Evolutionary conservation across 1,139 yeast species (phyloP).

Genomic region (Zhuliangozyma blackwelliae): DNA sequence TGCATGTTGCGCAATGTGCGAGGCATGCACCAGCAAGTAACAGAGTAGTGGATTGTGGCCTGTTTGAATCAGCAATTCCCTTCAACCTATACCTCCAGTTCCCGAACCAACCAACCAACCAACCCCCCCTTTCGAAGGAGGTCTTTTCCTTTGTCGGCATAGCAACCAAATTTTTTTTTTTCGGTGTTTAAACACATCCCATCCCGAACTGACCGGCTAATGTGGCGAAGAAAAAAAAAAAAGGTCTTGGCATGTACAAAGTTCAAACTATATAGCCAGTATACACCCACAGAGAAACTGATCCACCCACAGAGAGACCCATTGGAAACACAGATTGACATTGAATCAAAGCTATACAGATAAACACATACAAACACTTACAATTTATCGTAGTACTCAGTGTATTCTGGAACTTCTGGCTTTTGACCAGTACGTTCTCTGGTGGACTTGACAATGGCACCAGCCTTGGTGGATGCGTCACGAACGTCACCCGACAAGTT

Average conservation of each 20-base stretch:
- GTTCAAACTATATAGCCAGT: background rate
- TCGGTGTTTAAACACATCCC: no score
- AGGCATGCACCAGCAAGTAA: no score
- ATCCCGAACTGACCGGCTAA: no score
- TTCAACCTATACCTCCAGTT: no score
- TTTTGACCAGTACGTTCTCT: constrained; percentile 98
- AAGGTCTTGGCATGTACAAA: background rate
- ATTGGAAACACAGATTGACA: background rate
- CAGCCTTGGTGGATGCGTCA: constrained; percentile 91
- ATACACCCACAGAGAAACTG: background rate
- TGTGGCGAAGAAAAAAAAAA: no score
- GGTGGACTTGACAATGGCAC: constrained; percentile 82
- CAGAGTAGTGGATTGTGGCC: no score
- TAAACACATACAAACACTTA: constrained; percentile 35
- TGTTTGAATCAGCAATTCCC: no score
- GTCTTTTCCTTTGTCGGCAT: no score
- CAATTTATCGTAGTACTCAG: constrained; percentile 99
- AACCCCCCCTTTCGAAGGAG: no score
- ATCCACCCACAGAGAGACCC: background rate
- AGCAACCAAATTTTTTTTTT: no score
- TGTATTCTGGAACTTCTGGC: constrained; percentile 98
- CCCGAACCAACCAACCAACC: no score
- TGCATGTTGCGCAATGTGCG: no score
- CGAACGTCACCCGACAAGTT: constrained; percentile 87
- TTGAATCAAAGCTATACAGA: constrained; percentile 1